phyloP scores from a whole-genome alignment of 768 basidiomycete genomes.

The Tricholoma furcatifolium region DNA sequence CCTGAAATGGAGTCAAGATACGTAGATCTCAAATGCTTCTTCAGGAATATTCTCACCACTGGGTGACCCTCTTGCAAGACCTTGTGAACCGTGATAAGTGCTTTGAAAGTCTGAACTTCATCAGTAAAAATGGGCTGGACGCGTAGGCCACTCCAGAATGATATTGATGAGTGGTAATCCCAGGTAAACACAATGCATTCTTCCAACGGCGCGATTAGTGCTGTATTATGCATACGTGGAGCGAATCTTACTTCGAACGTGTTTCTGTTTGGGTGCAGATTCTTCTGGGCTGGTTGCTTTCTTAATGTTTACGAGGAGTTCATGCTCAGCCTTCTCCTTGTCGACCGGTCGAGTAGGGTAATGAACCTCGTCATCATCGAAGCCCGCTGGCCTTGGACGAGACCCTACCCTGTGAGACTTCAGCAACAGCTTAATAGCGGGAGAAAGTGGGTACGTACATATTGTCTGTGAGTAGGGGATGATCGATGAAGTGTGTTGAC shows the following conservation, averaged over 20 bases:
- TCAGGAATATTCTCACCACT: constrained; percentile 47
- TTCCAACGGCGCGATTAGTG: constrained; percentile 29
- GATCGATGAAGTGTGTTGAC: constrained; percentile 1
- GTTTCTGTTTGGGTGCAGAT: constrained; percentile 97
- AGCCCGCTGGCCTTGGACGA: constrained; percentile 38
- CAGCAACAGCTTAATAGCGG: neutral
- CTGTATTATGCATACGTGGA: neutral
- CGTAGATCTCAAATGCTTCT: neutral
- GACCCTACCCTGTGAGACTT: constrained; percentile 37
- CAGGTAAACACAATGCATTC: constrained; percentile 99
- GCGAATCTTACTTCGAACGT: constrained; percentile 84
- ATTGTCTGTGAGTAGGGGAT: constrained; percentile 3
- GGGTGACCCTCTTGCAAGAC: constrained; percentile 98
- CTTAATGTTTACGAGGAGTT: constrained; percentile 94
- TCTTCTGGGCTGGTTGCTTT: constrained; percentile 97
- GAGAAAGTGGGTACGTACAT: constrained; percentile 10
- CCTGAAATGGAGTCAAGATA: constrained; percentile 44
- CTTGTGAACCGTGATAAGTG: constrained; percentile 96
- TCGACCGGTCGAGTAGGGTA: constrained; percentile 97
- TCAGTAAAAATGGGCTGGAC: constrained; percentile 97
- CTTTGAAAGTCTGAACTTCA: constrained; percentile 98
- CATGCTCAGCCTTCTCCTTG: constrained; percentile 96
- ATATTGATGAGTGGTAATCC: constrained; percentile 98
- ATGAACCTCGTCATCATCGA: constrained; percentile 81
- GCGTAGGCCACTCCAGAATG: constrained; percentile 96